phyloP scores from a whole-genome alignment of 2,329 filamentous ascomycete species.

The Cylindrodendrum hubeiense region DNA sequence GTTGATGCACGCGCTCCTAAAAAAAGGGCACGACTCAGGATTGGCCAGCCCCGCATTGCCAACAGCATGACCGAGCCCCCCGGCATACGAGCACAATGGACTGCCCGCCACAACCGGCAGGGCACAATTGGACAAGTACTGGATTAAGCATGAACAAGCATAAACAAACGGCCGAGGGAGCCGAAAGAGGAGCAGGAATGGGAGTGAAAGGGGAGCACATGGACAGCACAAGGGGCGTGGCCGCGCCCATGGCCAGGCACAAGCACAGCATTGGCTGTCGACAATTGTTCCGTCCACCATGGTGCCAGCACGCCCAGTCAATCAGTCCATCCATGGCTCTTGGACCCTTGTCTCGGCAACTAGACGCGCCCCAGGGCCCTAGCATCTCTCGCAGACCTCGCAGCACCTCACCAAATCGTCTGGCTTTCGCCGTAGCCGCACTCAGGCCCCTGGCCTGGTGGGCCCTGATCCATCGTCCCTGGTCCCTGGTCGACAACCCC shows the following conservation, averaged over 20 bases:
- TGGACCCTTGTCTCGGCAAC: constrained; percentile 32
- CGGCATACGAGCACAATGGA: background rate
- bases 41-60: constrained; percentile 25
- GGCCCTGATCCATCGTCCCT: constrained; percentile 21
- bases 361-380: constrained; percentile 30
- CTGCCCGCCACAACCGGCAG: constrained; percentile 18
- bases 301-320: constrained; percentile 32
- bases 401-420: constrained; percentile 28
- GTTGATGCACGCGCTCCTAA: background rate
- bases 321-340: constrained; percentile 40
- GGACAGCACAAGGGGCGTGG: constrained; percentile 5
- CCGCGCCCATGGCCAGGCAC: constrained; percentile 33
- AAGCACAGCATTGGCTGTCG: constrained; percentile 38
- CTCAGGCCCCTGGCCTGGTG: constrained; percentile 31
- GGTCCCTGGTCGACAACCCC: constrained; percentile 16
- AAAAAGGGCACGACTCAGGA: constrained; percentile 11
- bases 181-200: constrained; percentile 29
- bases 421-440: constrained; percentile 34
- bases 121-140: constrained; percentile 25
- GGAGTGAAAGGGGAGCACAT: constrained; percentile 25
- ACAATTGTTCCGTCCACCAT: constrained; percentile 32
- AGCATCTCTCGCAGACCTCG: background rate
- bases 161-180: constrained; percentile 37
- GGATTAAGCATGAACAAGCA: constrained; percentile 36
- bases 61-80: constrained; percentile 5